Base-by-base conservation (phyloP, 495 filamentous ascomycete species). In the Halenospora varia region DNA sequence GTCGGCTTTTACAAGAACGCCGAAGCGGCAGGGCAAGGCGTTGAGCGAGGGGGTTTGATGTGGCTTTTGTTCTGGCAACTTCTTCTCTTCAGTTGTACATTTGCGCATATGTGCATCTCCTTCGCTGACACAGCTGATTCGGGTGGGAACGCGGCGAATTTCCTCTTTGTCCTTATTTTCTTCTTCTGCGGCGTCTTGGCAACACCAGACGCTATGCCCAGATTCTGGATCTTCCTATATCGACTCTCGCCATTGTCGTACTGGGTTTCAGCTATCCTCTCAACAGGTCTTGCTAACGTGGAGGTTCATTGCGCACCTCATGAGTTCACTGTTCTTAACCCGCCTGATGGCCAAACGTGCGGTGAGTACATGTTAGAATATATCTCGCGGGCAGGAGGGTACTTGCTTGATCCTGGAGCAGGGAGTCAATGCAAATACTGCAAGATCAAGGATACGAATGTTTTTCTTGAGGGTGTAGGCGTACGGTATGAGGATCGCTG, bases 191-290 rank as follows among this genome's bases (percentile, higher is more conserved):
- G 55, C 20, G 55, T 57, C 17, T 26, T 57, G 3, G 55, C 25
- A n/a, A 6, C 20, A 4, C 84, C 87, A 2, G 60, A 69, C 2
- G 72, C 67, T 2, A 69, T 89, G 41, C 87, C 87, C 8, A 64
- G 77, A 15, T 90, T 90, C 75, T 92, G 88, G 88, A 87, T 87
- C 61, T 90, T 90, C 75, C 88, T 91, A 83, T 89, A 90, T 67
- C 83, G 84, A 24, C 70, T 87, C 52, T 88, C 84, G 8, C 88
- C 88, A 2, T 85, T 91, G 47, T 86, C 83, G 0, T 90, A 91
- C 61, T 69, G 88, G 1, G 79, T 90, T 10, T 75, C 74, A 20
- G 79, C 76, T 9, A 81, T 90, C 66, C 59, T 90, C 9, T 79
- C 84, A 0, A 75, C 75, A 0, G 81, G 74, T 0, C 62, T 92